Base-by-base conservation (phyloP, 1,284 basidiomycete species). In the Gomphus sp. region DNA sequence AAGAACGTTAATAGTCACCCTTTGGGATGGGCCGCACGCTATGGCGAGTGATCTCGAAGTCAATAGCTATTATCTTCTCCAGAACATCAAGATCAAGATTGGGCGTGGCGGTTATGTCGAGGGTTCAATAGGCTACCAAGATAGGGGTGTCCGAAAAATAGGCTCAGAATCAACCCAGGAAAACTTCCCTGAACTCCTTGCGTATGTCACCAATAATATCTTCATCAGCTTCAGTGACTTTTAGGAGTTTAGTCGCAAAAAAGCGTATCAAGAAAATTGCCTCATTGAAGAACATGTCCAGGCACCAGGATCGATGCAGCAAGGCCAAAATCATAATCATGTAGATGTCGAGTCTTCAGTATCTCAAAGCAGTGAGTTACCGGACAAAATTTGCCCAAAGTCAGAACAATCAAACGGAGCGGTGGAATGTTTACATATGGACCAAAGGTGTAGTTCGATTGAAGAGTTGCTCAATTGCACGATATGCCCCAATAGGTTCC, bases 51-150 rank as follows among this genome's bases (percentile, higher is more conserved):
- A 68, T 11, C 66, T 85, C 22, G 61, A 66, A 37, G 57, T 66
- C 8, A 81, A 82, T 11, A 68, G 72, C 12, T 76, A 74, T 60
- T 79, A 79, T 62, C 66, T 68, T 9, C 74, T 89, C 50, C 71
- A 72, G 41, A 82, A 82, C 60, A 64, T 87, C 59, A 74, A 80
- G 31, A 61, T 86, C 59, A 67, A 69, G 43, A 44, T 44, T 11
- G 73, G 62, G 53, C 59, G 65, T 4, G 66, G 69, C 5, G 66
- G 69, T 36, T 62, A 65, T 22, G 66, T 76, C 14, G 70, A 75
- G 52, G 82, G 80, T 25, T 71, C 71, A 39, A 67, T 88, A 52
- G 82, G 82, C n/a, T 84, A 83, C 5, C 66, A 72, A n/a, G 77
- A 82, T 25, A 69, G 71, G 34, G 72, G 82, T 22, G 76, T 88